Conservation (phyloP, 2,329 filamentous ascomycete species). For the Claviceps pazoutovae region DNA sequence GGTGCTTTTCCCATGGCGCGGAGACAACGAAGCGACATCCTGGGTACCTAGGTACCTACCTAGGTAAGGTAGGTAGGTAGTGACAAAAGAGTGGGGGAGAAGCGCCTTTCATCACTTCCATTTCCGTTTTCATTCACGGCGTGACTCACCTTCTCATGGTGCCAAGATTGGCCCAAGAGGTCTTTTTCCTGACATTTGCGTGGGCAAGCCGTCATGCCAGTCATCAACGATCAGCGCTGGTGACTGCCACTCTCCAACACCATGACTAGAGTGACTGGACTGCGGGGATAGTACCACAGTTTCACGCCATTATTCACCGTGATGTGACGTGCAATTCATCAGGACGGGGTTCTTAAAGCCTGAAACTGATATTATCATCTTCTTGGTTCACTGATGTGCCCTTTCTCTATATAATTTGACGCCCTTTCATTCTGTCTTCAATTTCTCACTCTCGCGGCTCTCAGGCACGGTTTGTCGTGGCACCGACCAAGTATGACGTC, state of each 20-base stretch:
- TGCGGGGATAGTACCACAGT: neutral
- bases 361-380: neutral
- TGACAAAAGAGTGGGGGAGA: too few species aligned
- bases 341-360: neutral
- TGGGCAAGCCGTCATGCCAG: too few species aligned
- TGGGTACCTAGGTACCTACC: too few species aligned
- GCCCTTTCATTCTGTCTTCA: neutral
- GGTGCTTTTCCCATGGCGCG: too few species aligned
- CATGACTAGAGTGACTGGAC: neutral
- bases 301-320: neutral
- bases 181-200: neutral
- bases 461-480: too few species aligned
- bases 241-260: neutral
- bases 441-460: neutral
- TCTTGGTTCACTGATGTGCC: neutral
- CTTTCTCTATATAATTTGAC: neutral
- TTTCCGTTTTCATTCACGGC: neutral
- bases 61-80: too few species aligned
- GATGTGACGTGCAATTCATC: neutral
- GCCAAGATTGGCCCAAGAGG: neutral
- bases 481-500: slow-evolving; percentile 26
- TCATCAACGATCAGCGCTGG: too few species aligned
- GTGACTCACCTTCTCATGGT: neutral
- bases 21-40: too few species aligned
- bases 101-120: too few species aligned